Base-by-base conservation (phyloP, 164 flowering plant species). In the Magnolia sinica region DNA sequence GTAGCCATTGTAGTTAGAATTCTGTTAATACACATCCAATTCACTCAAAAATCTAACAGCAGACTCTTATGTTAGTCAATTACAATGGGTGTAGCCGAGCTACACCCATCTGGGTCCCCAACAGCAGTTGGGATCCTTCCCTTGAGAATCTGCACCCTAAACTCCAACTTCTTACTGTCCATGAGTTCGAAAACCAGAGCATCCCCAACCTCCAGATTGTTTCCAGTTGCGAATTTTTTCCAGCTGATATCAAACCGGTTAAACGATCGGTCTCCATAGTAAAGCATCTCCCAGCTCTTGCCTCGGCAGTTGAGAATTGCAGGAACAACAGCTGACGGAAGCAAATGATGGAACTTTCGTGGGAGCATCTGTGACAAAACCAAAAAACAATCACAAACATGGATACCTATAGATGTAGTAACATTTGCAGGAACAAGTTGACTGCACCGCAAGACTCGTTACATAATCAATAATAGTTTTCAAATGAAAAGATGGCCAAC, bases 121-220 rank as follows among this genome's bases (percentile, higher is more conserved):
- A 86, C 73, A 13, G 78, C 80, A 67, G 49, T 9, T 50, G 86
- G 91, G 23, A 87, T 65, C 37, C 81, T 82, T 50, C 87, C 84
- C 72, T 81, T 81, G 49, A 87, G 86, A 80, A 89, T 79, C 73
- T 82, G 85, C 50, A 85, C 85, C 71, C 77, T 84, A 80, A 87
- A 82, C 55, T 73, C 80, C 74, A 85, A 7, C 45, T n/a, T 14
- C 13, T 22, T 22, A 31, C 1, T 22, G 67, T 81, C 86, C 68
- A 69, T 79, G 23, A 86, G 83, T 70, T 89, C 90, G 80, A 89
- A 85, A n/a, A 87, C 79, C 55, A 86, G 82, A 19, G 80, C 87
- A 83, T 89, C 90, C 64, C 89, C 90, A 18, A 55, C 20, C 64
- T 80, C 80, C 45, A 87, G 79, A 37, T 78, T 68, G 31, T 85